phyloP scores from a whole-genome alignment of 2,329 filamentous ascomycete genomes.

The Berkeleyomyces rouxiae region DNA sequence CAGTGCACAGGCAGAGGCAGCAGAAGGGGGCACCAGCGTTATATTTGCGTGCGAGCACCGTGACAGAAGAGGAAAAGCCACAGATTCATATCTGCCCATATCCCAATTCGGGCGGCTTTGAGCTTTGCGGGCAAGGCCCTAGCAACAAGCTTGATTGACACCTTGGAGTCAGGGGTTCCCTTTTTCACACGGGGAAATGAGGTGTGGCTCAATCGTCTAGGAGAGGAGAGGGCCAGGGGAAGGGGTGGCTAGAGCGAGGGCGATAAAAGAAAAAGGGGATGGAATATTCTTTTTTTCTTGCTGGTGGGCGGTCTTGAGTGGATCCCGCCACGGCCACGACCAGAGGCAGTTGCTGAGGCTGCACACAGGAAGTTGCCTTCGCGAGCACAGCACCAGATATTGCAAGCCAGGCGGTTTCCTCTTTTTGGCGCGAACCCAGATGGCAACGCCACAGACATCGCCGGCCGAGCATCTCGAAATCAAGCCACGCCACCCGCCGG shows the following conservation, averaged over 20 bases:
- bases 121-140: neutral
- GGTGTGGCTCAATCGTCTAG: neutral
- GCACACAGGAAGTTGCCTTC: too few relatives aligned
- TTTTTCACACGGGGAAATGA: constrained; percentile 2
- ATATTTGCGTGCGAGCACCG: neutral
- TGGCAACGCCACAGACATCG: too few relatives aligned
- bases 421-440: too few relatives aligned
- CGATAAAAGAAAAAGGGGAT: neutral
- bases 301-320: too few relatives aligned
- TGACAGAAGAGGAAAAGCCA: neutral
- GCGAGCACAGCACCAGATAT: too few relatives aligned
- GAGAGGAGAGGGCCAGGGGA: neutral
- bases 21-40: constrained; percentile 4
- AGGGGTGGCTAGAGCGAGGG: neutral
- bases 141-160: constrained; percentile 5
- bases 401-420: too few relatives aligned
- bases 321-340: too few relatives aligned
- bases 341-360: too few relatives aligned
- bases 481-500: too few relatives aligned
- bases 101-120: neutral
- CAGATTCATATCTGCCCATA: neutral
- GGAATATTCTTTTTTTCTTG: too few relatives aligned
- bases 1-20: neutral
- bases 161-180: constrained; percentile 1
- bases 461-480: too few relatives aligned